A percentile compares a stretch with the other conserved stretches of the same genome.
These are phyloP conservation scores for Musa itinerans DNA, from an alignment of 176 grass and related monocot genomes.

Conservation along the genomic window DNA sequence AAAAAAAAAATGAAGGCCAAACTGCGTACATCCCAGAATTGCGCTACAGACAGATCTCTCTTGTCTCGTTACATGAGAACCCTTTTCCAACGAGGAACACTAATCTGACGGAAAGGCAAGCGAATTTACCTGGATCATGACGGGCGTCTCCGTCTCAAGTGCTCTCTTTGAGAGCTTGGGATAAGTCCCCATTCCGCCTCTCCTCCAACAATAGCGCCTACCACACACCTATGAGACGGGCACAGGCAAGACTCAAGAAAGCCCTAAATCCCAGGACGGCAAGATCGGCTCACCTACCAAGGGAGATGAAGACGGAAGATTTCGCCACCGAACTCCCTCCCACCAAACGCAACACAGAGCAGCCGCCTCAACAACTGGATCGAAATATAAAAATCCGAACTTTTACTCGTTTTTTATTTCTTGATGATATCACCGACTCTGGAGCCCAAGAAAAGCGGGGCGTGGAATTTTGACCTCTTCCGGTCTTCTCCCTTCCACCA, in stretches of 20 bases:
- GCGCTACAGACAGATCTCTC: neutral
- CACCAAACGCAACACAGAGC: neutral
- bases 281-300: neutral
- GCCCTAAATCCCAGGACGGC: neutral
- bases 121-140: constrained; percentile 82
- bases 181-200: constrained; percentile 45
- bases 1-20: neutral
- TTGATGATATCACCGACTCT: neutral
- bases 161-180: constrained; percentile 55
- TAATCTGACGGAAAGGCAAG: constrained; percentile 1
- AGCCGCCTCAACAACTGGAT: neutral
- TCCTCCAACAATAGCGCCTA: constrained; percentile 10
- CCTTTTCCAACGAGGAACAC: constrained; percentile 1
- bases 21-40: neutral
- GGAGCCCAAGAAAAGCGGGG: neutral
- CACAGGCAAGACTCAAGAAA: neutral
- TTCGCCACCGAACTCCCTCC: neutral
- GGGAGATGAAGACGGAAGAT: neutral
- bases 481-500: neutral
- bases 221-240: neutral
- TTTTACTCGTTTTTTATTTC: neutral
- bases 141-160: constrained; percentile 70
- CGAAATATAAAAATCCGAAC: neutral
- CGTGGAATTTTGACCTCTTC: neutral
- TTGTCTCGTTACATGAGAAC: constrained; percentile 7